Evolutionary conservation across 108 stramenopile genomes (phyloP).

Genomic region (Thalassiosira profunda): DNA sequence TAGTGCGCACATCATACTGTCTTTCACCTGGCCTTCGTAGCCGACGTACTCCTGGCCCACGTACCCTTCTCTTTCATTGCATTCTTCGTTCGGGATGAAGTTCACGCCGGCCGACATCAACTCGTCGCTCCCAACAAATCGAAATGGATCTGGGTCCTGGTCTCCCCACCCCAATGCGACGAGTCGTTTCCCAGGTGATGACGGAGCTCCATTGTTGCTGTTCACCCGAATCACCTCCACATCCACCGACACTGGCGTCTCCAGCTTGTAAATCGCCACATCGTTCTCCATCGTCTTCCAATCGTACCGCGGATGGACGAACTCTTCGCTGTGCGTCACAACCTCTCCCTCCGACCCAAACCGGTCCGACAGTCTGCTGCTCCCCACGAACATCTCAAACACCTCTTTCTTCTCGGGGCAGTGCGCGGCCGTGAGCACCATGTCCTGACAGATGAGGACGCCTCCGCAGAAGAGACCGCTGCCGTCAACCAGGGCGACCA

Average conservation of each 20-base stretch:
- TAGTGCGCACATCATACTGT: conserved; percentile 51
- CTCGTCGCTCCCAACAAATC: conserved; percentile 2
- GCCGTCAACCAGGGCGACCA: conserved; percentile 15
- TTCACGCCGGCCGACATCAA: conserved; percentile 25
- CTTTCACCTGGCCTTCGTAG: conserved; percentile 9
- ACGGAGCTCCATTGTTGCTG: too few species aligned
- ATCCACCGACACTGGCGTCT: too few species aligned
- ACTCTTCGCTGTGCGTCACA: too few species aligned
- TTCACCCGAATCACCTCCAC: too few species aligned
- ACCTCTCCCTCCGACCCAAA: too few species aligned
- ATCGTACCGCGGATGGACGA: background rate
- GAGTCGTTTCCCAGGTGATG: conserved; percentile 11
- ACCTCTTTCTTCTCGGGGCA: conserved; percentile 5
- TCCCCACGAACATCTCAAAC: too few species aligned
- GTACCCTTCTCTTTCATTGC: conserved; percentile 12
- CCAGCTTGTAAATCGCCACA: too few species aligned
- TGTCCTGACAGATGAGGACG: conserved; percentile 10
- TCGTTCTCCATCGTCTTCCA: background rate
- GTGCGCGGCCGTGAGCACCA: conserved; percentile 26
- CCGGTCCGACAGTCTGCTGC: too few species aligned
- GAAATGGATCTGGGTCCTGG: conserved; percentile 28
- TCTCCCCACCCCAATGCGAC: conserved; percentile 68
- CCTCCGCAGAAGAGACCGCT: conserved; percentile 24
- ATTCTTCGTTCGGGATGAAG: conserved; percentile 30
- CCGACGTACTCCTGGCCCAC: background rate